phyloP scores from a whole-genome alignment of 257 asterid genomes.

The Catharanthus roseus region DNA sequence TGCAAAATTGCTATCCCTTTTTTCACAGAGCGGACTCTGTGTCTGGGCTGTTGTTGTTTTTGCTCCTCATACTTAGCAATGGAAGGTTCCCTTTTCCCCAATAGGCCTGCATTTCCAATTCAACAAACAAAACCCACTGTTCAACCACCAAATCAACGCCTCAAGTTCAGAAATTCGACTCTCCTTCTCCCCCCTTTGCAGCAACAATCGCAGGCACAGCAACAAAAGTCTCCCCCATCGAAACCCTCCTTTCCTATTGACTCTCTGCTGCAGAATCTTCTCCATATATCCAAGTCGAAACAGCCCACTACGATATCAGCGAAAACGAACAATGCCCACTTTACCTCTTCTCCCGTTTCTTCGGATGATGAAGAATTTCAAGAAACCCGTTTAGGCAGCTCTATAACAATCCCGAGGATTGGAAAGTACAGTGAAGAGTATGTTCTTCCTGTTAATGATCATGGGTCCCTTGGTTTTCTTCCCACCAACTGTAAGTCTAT shows the following conservation, averaged over 20 bases:
- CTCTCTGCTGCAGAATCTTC: constrained; percentile 77
- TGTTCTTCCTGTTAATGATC: constrained; percentile 13
- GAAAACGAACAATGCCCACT: constrained; percentile 10
- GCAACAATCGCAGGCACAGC: constrained; percentile 39
- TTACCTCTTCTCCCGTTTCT: constrained; percentile 30
- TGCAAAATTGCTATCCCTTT: neutral
- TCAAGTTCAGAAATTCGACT: constrained; percentile 43
- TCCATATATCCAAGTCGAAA: constrained; percentile 44
- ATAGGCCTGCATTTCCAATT: constrained; percentile 61
- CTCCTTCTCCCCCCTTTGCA: constrained; percentile 65
- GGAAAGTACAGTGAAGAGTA: constrained; percentile 12
- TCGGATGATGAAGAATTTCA: constrained; percentile 31
- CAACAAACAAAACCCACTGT: constrained; percentile 54
- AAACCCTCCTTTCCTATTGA: constrained; percentile 61
- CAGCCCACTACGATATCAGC: constrained; percentile 32
- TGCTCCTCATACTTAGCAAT: constrained; percentile 21
- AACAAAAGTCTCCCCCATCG: constrained; percentile 27
- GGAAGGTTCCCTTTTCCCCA: constrained; percentile 82
- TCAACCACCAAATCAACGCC: constrained; percentile 37
- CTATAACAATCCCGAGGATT: constrained; percentile 32
- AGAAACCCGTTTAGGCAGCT: constrained; percentile 33
- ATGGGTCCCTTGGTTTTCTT: constrained; percentile 59
- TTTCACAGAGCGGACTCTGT: neutral
- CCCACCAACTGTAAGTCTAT: constrained; percentile 67
- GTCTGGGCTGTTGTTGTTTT: neutral